These are phyloP conservation scores for Carex pumila DNA, from an alignment of 176 grass and related monocot genomes.

Conservation along the genomic window DNA sequence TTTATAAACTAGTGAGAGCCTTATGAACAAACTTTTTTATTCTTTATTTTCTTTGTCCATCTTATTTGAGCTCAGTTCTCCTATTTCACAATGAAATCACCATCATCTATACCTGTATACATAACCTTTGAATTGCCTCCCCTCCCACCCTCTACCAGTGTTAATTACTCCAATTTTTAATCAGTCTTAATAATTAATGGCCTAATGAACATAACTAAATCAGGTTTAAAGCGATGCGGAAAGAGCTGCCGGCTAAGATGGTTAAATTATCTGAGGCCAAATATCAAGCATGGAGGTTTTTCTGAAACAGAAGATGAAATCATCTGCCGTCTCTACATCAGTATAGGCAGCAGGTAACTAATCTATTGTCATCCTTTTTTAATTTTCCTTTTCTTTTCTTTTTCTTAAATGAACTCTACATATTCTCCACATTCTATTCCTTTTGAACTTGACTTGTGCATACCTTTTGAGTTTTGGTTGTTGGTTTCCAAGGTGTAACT, in stretches of 20 bases:
- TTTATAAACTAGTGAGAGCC: not conserved
- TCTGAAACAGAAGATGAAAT: conserved; percentile 86
- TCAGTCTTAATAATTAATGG: not conserved
- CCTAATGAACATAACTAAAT: not conserved
- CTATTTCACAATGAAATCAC: not conserved
- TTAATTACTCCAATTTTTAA: not conserved
- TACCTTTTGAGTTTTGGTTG: not conserved
- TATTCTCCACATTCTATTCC: not conserved
- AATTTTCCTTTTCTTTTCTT: not conserved
- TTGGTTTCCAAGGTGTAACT: not conserved
- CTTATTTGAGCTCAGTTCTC: not conserved
- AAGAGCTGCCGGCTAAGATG: conserved; percentile 95
- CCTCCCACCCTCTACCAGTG: too few relatives aligned
- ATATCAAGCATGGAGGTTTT: conserved; percentile 90
- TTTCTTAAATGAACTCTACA: not conserved
- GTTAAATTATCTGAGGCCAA: conserved; percentile 97
- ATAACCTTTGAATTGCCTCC: too few relatives aligned
- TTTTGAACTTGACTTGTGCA: not conserved
- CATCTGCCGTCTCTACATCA: conserved; percentile 93
- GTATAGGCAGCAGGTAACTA: conserved; percentile 88
- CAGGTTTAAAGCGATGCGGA: conserved; percentile 85
- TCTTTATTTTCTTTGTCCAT: not conserved
- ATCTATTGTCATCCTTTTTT: not conserved
- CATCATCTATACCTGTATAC: not conserved
- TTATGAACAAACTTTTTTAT: not conserved